Evolutionary conservation across 352 stramenopile genomes (phyloP).

Genomic region (Hyaloperonospora brassicae): DNA sequence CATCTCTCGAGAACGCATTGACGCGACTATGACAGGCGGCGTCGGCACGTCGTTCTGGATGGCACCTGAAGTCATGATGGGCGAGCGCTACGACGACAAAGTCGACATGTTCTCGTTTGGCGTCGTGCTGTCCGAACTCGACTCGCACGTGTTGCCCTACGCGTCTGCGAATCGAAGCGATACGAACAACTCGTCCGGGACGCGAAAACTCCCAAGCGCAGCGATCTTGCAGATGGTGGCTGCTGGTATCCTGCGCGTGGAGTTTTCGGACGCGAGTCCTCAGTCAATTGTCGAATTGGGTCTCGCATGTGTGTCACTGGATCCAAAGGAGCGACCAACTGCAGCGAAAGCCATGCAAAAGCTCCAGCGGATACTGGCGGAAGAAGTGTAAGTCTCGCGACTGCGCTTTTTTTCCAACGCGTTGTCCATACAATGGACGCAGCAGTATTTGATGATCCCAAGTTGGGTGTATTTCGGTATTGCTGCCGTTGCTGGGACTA

Average conservation of each 20-base stretch:
- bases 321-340: conserved; percentile 24
- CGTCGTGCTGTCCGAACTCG: conserved; percentile 34
- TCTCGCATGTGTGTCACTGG: conserved; percentile 23
- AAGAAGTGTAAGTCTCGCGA: conserved; percentile 8
- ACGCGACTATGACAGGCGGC: conserved; percentile 32
- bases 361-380: conserved; percentile 18
- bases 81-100: conserved; percentile 35
- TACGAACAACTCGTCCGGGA: neutral
- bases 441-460: too few relatives aligned
- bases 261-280: conserved; percentile 20
- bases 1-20: conserved; percentile 28
- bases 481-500: too few relatives aligned
- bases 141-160: conserved; percentile 28
- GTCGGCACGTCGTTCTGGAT: conserved; percentile 24
- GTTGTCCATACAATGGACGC: too few relatives aligned
- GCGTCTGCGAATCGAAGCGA: conserved; percentile 14
- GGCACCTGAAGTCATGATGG: conserved; percentile 24
- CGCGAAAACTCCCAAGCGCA: conserved; percentile 10
- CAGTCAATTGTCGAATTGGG: conserved; percentile 16
- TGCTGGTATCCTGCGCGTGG: conserved; percentile 22
- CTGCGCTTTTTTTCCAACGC: too few relatives aligned
- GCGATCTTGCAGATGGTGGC: conserved; percentile 37
- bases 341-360: conserved; percentile 26
- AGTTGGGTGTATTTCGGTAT: too few relatives aligned
- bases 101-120: conserved; percentile 46